Base-by-base conservation (phyloP, 2,329 filamentous ascomycete species). In the Amauroascus niger region DNA sequence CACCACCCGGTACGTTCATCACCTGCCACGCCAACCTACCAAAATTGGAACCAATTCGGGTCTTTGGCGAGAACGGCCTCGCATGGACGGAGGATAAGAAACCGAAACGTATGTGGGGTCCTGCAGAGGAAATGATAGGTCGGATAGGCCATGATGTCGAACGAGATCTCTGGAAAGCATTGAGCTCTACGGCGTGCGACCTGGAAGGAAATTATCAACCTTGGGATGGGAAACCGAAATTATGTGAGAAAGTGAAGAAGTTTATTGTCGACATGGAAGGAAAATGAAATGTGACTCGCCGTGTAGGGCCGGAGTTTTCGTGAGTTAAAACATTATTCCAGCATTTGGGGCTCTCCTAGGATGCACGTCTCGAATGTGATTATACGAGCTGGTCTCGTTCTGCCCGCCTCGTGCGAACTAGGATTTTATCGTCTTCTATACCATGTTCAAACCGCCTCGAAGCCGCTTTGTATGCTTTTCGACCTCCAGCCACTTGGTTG, bases 121-220 rank as follows among this genome's bases (percentile, higher is more conserved):
- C 63, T 13, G 64, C 65, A 0, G 60, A 65, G 9, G 64, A 69
- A 0, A 65, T 63, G 4, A 55, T 71, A 14, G 57, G 56, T 18
- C 61, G 67, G 9, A 67, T 73, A 48, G 71, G 70, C 24, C 67
- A 66, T 53, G 70, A 73, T 53, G 62, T 63, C 3, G 70, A 73
- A 55, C 65, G 58, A 46, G 61, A 61, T 5, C 69, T 71, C 41
- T 73, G 70, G 70, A 66, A 68, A 46, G 70, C 71, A 51, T 65
- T 72, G 50, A 69, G 67, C 50, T 67, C 60, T 59, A 67, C 70
- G 11, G 69, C 67, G 48, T 73, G 71, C 56, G 60, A 68, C 30
- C 61, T 68, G 1, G 67, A 71, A 47, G 53, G 55, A 18, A 57
- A 55, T 13, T 60, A 51, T 22, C 35, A 37, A 16, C 52, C 55